Evolutionary conservation across 2,329 filamentous ascomycete species (phyloP).

Genomic region (Trichoderma polysporum): DNA sequence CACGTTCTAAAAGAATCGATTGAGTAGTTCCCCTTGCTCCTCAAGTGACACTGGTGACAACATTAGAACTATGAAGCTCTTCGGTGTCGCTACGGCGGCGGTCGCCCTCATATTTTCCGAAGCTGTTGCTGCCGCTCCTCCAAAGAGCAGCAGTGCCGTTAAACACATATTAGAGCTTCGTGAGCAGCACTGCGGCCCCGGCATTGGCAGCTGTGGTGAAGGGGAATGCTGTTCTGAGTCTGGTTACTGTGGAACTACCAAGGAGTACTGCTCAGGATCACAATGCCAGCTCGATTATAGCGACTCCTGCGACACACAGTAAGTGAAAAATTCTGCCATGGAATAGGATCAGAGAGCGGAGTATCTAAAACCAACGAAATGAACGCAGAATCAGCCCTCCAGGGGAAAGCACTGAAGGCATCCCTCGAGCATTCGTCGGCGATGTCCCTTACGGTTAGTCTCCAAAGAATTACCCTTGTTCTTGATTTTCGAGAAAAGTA

Average conservation of each 20-base stretch:
- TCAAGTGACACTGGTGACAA: not conserved
- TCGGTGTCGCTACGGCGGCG: not conserved
- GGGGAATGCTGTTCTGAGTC: slow-evolving; percentile 39
- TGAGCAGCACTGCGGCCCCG: slow-evolving; percentile 32
- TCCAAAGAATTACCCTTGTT: not conserved
- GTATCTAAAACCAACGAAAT: not conserved
- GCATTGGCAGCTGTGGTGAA: slow-evolving; percentile 35
- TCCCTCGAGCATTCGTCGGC: slow-evolving; percentile 35
- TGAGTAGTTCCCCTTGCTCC: not conserved
- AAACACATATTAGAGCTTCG: not conserved
- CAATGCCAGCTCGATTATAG: slow-evolving; percentile 42
- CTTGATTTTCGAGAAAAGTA: not conserved
- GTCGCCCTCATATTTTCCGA: not conserved
- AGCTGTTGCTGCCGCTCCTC: not conserved
- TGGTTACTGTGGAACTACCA: slow-evolving; percentile 39
- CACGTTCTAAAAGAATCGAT: not conserved
- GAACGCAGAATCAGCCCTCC: slow-evolving; percentile 32
- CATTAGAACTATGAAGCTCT: not conserved
- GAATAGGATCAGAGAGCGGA: not conserved
- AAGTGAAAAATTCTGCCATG: slow-evolving; percentile 24
- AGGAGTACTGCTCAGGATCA: slow-evolving; percentile 39
- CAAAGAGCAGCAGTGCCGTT: not conserved
- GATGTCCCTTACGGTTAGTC: slow-evolving; percentile 40
- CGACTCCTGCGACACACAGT: slow-evolving; percentile 44
- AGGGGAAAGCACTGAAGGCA: slow-evolving; percentile 33